Evolutionary conservation across 2,329 filamentous ascomycete species (phyloP), one percentile per base, ranked within the genome.

Genomic region (Paramyrothecium sp.): DNA sequence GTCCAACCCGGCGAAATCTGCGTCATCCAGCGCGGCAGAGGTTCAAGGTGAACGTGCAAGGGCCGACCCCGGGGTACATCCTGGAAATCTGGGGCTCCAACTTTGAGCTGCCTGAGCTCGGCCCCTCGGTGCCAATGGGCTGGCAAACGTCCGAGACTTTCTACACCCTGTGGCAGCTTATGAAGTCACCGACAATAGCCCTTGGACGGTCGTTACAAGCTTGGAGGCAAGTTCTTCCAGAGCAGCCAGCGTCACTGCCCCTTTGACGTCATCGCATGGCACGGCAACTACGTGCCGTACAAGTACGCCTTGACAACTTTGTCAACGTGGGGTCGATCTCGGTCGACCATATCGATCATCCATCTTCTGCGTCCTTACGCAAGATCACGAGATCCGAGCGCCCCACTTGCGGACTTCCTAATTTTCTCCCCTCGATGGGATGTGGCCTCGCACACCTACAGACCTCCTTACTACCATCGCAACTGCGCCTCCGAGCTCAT

Each of bases 181-280:
- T 60, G 80, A 85, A 34, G 69, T 79, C n/a, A 65, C 59, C 3
- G 80, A 81, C n/a, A 73, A 78, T 33, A 78, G 77, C 1, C 76
- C 77, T 53, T 86, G 86, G 78, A 75, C 78, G 20, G 75, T 90
- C 2, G 74, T 88, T n/a, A n/a, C 1, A 89, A 89, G 65, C 81
- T 89, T 50, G 79, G 78, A 1, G 86, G 86, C 1, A 78, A 80
- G 47, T 81, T 89, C 41, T 89, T 87, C 65, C 75, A 73, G 21
- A 85, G 81, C 55, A 79, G 78, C 21, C 88, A 90, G 66, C 76
- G 76, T 21, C 87, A 90, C 67, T 86, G 81, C 2, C 88, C 88
- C 0, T 91, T 89, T 65, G 87, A 90, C 62, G 87, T 90, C 1
- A 85, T 89, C 0, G 87, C 86, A 2, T 90, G 88, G 87, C 87